phyloP scores from a whole-genome alignment of 148 eudicot genomes.

The Dysphania ambrosioides region DNA sequence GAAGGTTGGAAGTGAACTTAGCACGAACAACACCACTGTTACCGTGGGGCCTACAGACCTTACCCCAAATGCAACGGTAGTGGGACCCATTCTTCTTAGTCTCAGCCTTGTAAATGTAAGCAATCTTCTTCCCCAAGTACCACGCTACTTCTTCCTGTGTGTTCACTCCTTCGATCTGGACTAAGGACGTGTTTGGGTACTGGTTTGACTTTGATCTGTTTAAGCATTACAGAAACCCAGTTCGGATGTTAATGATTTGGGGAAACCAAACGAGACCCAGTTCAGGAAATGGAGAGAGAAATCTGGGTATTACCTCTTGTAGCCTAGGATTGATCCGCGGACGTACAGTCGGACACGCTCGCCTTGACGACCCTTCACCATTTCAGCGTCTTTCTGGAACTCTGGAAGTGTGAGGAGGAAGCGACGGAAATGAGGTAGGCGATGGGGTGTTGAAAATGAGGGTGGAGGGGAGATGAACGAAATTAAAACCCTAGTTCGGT shows the following conservation, averaged over 20 bases:
- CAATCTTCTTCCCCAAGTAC: conserved; percentile 74
- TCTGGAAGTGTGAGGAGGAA: background rate
- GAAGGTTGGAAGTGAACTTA: conserved; percentile 77
- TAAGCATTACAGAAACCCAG: background rate
- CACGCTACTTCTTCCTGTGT: conserved; percentile 75
- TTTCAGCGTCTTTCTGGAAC: background rate
- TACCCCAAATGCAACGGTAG: conserved; percentile 92
- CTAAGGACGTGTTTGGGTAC: conserved; percentile 72
- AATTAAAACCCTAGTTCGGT: background rate
- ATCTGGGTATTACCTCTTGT: conserved; percentile 54
- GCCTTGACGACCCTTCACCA: conserved; percentile 51
- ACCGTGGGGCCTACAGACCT: conserved; percentile 79
- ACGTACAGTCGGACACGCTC: conserved; percentile 66
- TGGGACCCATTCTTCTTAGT: conserved; percentile 64
- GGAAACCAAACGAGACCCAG: background rate
- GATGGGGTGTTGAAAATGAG: no score
- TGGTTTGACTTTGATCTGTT: conserved; percentile 83
- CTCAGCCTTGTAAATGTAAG: conserved; percentile 79
- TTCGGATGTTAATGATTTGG: no score
- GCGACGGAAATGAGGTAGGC: no score
- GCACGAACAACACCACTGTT: conserved; percentile 85
- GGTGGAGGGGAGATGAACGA: no score
- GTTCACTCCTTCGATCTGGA: conserved; percentile 85
- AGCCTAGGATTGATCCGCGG: conserved; percentile 65
- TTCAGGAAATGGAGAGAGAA: background rate